Evolutionary conservation across 2,329 filamentous ascomycete genomes (phyloP).

Genomic region (Aureobasidium subglaciale): DNA sequence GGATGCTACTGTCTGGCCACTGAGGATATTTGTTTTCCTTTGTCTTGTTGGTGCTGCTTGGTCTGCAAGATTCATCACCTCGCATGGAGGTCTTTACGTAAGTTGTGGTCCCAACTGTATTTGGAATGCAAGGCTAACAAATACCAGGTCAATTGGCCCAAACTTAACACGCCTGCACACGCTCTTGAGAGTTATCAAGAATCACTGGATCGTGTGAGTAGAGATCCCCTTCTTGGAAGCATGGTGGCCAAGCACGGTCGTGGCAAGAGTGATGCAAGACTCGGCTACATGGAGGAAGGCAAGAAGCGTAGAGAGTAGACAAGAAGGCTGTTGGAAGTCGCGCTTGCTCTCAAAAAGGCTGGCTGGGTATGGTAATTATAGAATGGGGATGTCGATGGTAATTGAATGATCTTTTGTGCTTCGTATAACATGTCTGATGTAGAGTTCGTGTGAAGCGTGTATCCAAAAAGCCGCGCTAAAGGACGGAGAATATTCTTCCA

Average conservation of each 20-base stretch:
- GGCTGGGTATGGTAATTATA: neutral
- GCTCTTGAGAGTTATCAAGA: conserved; percentile 85
- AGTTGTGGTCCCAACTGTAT: conserved; percentile 37
- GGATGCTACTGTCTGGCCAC: conserved; percentile 68
- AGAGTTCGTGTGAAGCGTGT: neutral
- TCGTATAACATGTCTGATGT: neutral
- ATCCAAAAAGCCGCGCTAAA: conserved; percentile 1
- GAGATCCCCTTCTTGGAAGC: conserved; percentile 72
- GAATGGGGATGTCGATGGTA: neutral
- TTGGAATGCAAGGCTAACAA: conserved; percentile 16
- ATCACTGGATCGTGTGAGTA: conserved; percentile 71
- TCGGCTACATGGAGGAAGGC: conserved; percentile 85
- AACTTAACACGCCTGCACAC: conserved; percentile 81
- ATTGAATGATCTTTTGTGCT: neutral
- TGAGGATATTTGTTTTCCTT: conserved; percentile 74
- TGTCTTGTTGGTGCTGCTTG: conserved; percentile 66
- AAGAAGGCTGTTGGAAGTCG: neutral
- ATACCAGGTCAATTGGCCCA: conserved; percentile 89
- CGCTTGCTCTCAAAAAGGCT: neutral
- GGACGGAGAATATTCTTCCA: neutral
- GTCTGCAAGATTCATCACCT: conserved; percentile 68
- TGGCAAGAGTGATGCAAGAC: conserved; percentile 72
- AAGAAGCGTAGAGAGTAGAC: conserved; percentile 90
- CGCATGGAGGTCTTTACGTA: conserved; percentile 90
- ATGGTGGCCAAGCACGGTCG: conserved; percentile 69